Conservation (phyloP, 23 red algal genomes). For the Chondrus crispus region DNA sequence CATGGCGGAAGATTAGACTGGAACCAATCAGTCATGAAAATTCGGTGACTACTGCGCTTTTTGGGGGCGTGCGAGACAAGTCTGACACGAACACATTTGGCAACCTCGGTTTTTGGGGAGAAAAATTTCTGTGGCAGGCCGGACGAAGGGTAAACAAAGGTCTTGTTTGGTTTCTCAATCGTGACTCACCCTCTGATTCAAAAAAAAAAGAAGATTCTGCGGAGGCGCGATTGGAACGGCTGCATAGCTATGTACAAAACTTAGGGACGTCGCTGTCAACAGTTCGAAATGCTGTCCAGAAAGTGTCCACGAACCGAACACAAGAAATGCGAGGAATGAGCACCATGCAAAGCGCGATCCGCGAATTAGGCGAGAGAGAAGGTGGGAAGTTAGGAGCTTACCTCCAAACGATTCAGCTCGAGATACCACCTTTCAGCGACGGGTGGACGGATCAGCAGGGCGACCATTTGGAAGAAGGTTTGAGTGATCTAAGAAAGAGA, state of each 20-base stretch:
- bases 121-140: slow-evolving; percentile 54
- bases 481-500: neutral
- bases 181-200: neutral
- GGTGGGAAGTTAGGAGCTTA: slow-evolving; percentile 44
- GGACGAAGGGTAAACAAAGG: slow-evolving; percentile 43
- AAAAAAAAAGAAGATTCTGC: neutral
- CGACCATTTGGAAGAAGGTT: neutral
- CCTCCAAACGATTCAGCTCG: neutral
- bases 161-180: slow-evolving; percentile 47
- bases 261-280: slow-evolving; percentile 25
- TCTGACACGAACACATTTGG: neutral
- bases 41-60: slow-evolving; percentile 32
- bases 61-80: slow-evolving; percentile 17
- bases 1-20: slow-evolving; percentile 28
- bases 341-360: slow-evolving; percentile 33
- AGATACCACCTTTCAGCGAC: neutral
- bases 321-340: neutral
- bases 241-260: slow-evolving; percentile 57
- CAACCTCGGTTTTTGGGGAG: slow-evolving; percentile 13
- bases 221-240: slow-evolving; percentile 44
- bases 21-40: slow-evolving; percentile 25
- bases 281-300: slow-evolving; percentile 17
- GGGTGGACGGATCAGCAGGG: neutral
- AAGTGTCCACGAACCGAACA: neutral
- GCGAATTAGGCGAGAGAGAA: slow-evolving; percentile 46